phyloP scores from a whole-genome alignment of 2,329 filamentous ascomycete genomes.

The Aspergillus sp. region DNA sequence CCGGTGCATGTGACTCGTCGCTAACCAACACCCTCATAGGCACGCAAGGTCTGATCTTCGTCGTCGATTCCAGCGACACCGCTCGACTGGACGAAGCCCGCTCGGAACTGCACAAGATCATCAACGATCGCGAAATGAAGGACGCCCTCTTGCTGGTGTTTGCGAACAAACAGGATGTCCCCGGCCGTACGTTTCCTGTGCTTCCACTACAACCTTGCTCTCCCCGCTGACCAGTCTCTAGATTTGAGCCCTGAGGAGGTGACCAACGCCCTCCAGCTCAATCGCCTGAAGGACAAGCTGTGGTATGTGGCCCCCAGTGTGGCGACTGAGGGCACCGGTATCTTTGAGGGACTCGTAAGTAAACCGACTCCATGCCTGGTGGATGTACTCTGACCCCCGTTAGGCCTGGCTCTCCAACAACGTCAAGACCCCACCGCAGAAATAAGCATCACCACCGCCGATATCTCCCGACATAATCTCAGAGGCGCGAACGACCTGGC shows the following conservation, averaged over 20 bases:
- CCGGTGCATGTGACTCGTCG: neutral
- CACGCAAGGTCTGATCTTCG: constrained; percentile 97
- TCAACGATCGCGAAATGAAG: constrained; percentile 97
- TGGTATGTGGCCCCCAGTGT: constrained; percentile 84
- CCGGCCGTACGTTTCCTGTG: constrained; percentile 60
- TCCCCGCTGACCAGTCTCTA: constrained; percentile 34
- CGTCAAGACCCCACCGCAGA: constrained; percentile 59
- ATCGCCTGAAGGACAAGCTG: constrained; percentile 75
- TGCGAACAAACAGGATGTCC: constrained; percentile 97
- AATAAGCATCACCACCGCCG: constrained; percentile 26
- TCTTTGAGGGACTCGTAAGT: constrained; percentile 72
- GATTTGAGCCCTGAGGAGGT: constrained; percentile 78
- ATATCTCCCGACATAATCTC: constrained; percentile 10
- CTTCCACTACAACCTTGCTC: neutral
- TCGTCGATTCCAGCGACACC: constrained; percentile 92
- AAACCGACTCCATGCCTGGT: constrained; percentile 7
- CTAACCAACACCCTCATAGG: constrained; percentile 48
- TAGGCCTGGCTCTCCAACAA: constrained; percentile 77
- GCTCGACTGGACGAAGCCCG: constrained; percentile 88
- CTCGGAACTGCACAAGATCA: constrained; percentile 92
- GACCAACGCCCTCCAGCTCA: constrained; percentile 72
- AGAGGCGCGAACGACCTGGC: constrained; percentile 17
- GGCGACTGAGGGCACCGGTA: constrained; percentile 75
- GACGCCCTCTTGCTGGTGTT: constrained; percentile 92
- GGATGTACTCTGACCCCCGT: constrained; percentile 10